Base-by-base conservation (phyloP, 805 yeast genomes). In the Priceomyces carsonii region DNA sequence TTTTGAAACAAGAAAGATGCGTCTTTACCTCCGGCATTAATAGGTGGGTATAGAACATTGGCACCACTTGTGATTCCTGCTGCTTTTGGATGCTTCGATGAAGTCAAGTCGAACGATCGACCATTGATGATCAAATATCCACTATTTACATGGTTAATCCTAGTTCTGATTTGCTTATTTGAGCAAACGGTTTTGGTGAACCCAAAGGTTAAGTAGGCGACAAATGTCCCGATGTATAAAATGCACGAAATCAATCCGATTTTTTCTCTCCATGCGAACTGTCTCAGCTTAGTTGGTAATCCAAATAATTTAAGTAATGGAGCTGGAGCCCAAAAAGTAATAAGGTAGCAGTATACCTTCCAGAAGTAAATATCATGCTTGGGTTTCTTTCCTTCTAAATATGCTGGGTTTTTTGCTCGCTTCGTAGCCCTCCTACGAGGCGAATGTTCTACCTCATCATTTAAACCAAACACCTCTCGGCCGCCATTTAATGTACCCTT, bases 201-300 rank as follows among this genome's bases (percentile, higher is more conserved):
- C 74, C 98, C 98, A 63, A 91, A 91, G 2, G 96, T 88, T 47
- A 91, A 68, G 56, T 73, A 93, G 1, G 95, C 96, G 25, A 89
- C 84, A 34, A 84, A 57, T 0, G 86, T 79, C 36, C 93, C 97
- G 29, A 85, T 63, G 47, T 75, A 73, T 13, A 83, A 44, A 48
- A 91, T 89, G 36, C 89, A 71, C 1, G 93, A 73, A 28, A 91
- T 69, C 28, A 93, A 70, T 1, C 88, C 98, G 36, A 90, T 84
- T 55, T 91, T 91, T 54, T 93, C 99, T 53, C 99, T 76, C 99
- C 99, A 93, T 0, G 98, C 98, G 69, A 80, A 79, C 56, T 90
- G 97, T 40, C 95, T 78, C 28, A 81, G 90, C 47, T 79, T 78
- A 14, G 84, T 79, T 21, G 75, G 74, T 74, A 91, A 73, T 3